Percentiles rank a stretch among this genome's conserved stretches.
These are phyloP conservation scores for Fusarium papillatum DNA, from an alignment of 2,329 filamentous ascomycete genomes.

Conservation along the genomic window DNA sequence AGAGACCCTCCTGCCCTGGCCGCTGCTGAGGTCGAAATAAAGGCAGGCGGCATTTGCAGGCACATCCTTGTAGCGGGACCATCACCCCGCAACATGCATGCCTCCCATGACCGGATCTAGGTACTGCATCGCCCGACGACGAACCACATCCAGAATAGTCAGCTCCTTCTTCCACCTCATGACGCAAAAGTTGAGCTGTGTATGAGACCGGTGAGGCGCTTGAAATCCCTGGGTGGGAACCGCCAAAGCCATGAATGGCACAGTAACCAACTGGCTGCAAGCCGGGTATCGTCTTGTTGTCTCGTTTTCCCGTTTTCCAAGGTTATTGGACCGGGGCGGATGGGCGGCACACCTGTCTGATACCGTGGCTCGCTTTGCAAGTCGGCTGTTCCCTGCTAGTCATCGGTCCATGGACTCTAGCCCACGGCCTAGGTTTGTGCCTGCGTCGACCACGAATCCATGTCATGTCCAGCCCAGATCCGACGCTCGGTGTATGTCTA, in stretches of 20 bases:
- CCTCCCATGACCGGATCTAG: background rate
- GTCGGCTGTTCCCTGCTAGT: background rate
- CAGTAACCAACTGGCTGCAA: background rate
- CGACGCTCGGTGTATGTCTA: conserved; percentile 10
- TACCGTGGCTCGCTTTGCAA: background rate
- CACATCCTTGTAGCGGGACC: conserved; percentile 7
- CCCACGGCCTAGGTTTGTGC: background rate
- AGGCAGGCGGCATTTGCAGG: background rate
- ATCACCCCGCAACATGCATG: conserved; percentile 6
- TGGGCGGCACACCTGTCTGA: conserved; percentile 6
- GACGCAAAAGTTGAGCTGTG: background rate
- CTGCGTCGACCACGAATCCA: conserved; percentile 18
- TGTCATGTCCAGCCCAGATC: background rate
- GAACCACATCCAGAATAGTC: background rate
- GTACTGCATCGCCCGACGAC: background rate
- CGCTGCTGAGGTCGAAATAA: conserved; percentile 4
- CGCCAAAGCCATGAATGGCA: background rate
- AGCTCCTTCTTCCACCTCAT: conserved; percentile 1
- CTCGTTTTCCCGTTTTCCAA: background rate
- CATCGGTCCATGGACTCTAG: background rate
- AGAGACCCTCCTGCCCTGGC: background rate
- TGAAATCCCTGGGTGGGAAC: background rate
- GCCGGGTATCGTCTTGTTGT: background rate
- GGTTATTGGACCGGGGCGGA: background rate
- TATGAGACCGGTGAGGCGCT: background rate